Percentiles rank a stretch among this genome's conserved stretches.
Evolutionary conservation across 805 yeast species (phyloP).

Genomic region (Yamadazyma kitorensis): DNA sequence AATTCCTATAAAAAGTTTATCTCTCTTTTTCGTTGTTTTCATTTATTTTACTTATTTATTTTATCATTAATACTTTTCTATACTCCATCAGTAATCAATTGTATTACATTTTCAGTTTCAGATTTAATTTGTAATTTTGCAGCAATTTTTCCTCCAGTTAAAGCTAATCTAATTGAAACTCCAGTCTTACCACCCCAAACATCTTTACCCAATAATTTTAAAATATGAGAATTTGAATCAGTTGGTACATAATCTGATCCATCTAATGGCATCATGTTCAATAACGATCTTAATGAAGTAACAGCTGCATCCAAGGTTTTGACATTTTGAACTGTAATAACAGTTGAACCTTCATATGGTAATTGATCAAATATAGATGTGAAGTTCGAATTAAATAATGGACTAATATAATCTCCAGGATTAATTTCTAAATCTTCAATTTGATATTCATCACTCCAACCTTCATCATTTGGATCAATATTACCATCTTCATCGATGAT

Average conservation of each 20-base stretch:
- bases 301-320: slow-evolving; percentile 41
- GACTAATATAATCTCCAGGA: slow-evolving; percentile 80
- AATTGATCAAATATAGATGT: slow-evolving; percentile 72
- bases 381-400: slow-evolving; percentile 77
- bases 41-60: no score
- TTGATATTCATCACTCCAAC: slow-evolving; percentile 91
- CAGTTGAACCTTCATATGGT: slow-evolving; percentile 56
- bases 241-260: slow-evolving; percentile 63
- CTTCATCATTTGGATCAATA: slow-evolving; percentile 67
- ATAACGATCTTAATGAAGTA: slow-evolving; percentile 45
- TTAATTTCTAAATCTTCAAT: slow-evolving; percentile 72
- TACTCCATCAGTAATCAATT: slow-evolving; percentile 48
- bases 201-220: slow-evolving; percentile 83
- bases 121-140: slow-evolving; percentile 54
- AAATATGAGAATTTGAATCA: slow-evolving; percentile 60
- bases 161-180: slow-evolving; percentile 46
- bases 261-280: slow-evolving; percentile 62
- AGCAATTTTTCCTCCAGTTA: slow-evolving; percentile 54
- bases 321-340: slow-evolving; percentile 58
- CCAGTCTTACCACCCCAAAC: slow-evolving; percentile 58
- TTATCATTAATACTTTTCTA: slow-evolving; percentile 1
- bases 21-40: no score
- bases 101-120: slow-evolving; percentile 49
- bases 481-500: slow-evolving; percentile 61
- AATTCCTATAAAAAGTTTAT: no score